Percentiles rank a stretch among this genome's conserved stretches.
Conservation (phyloP, 78 protist species). For the Trichosphaerium sp. region DNA sequence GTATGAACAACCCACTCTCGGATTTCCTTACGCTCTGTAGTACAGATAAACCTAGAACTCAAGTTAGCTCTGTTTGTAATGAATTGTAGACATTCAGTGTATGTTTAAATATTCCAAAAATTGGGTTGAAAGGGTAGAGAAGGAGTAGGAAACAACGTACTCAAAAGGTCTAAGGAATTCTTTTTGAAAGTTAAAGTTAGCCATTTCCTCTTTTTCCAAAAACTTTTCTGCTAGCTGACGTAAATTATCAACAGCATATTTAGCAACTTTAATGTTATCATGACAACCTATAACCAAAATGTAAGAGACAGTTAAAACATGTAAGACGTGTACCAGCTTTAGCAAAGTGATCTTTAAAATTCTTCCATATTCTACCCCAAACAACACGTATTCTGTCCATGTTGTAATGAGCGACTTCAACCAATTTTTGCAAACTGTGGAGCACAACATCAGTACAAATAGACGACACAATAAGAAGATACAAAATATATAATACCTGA, state of each 20-base stretch:
- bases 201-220: constrained; percentile 79
- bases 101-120: neutral
- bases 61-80: constrained; percentile 4
- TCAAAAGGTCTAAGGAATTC: constrained; percentile 93
- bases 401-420: constrained; percentile 86
- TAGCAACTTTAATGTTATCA: constrained; percentile 43
- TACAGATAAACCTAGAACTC: neutral
- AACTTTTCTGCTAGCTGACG: constrained; percentile 91
- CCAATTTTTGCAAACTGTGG: constrained; percentile 81
- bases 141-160: constrained; percentile 25
- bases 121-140: neutral
- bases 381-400: constrained; percentile 80
- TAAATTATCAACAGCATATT: constrained; percentile 85
- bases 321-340: too few relatives aligned
- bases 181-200: constrained; percentile 83
- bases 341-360: constrained; percentile 61
- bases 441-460: too few relatives aligned
- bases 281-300: constrained; percentile 60
- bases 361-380: constrained; percentile 86
- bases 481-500: too few relatives aligned
- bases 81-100: constrained; percentile 21
- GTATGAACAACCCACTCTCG: neutral
- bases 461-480: too few relatives aligned
- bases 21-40: neutral
- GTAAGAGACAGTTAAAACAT: constrained; percentile 10